A percentile compares a stretch with the other conserved stretches of the same genome.
Conservation (phyloP, 2,329 filamentous ascomycete genomes). For the Parasarocladium wereldwijsianum region DNA sequence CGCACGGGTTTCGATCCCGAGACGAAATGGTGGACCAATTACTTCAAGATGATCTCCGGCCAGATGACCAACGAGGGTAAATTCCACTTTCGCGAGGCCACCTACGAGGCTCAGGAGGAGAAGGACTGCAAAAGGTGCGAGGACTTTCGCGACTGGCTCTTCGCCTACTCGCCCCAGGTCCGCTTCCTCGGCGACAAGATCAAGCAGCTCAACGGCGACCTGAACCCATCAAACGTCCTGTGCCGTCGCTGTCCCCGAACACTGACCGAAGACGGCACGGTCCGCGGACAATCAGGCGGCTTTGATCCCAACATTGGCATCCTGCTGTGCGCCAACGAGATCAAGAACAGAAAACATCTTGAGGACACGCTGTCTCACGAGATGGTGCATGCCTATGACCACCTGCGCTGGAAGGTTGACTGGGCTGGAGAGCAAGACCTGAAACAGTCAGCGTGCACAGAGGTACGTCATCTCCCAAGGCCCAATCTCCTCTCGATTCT, state of each 20-base stretch:
- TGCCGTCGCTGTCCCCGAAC: constrained; percentile 63
- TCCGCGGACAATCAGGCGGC: constrained; percentile 58
- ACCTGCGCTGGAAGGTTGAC: constrained; percentile 81
- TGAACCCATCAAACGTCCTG: constrained; percentile 62
- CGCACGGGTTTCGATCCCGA: constrained; percentile 49
- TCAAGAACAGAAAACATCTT: constrained; percentile 63
- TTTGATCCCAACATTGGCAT: constrained; percentile 83
- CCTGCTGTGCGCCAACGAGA: constrained; percentile 81
- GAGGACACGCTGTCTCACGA: constrained; percentile 95
- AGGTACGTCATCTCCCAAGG: too few species aligned
- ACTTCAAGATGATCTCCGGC: constrained; percentile 70
- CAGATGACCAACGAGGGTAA: constrained; percentile 53
- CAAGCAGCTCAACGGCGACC: constrained; percentile 57
- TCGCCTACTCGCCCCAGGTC: constrained; percentile 73
- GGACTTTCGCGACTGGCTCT: constrained; percentile 65
- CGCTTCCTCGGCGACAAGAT: constrained; percentile 79
- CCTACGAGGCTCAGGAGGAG: constrained; percentile 61
- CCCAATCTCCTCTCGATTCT: constrained; percentile 3
- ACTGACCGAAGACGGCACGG: constrained; percentile 39
- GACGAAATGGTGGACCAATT: constrained; percentile 60
- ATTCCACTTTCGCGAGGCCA: constrained; percentile 63
- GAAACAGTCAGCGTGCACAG: constrained; percentile 83
- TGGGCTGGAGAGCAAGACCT: constrained; percentile 56
- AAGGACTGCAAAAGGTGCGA: constrained; percentile 73
- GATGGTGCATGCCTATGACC: constrained; percentile 96